Evolutionary conservation across 202 grass and related monocot genomes (phyloP).

Genomic region (Panicum hallii): DNA sequence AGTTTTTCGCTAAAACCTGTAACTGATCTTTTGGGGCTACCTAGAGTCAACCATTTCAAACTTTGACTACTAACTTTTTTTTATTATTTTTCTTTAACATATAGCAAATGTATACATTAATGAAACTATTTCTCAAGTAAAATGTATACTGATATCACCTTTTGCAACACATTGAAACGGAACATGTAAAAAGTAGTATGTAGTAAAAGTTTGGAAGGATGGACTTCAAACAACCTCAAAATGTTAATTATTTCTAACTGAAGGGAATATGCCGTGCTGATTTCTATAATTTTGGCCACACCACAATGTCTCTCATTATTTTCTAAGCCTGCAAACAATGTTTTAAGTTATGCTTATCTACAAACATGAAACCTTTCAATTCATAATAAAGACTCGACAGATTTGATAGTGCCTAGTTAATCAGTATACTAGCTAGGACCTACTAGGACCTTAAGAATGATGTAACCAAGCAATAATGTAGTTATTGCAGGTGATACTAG

Average conservation of each 20-base stretch:
- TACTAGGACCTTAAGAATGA: neutral
- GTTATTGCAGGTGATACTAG: neutral
- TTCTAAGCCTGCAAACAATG: neutral
- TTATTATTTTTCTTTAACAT: no score
- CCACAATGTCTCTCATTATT: neutral
- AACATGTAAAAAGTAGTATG: neutral
- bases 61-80: no score
- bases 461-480: neutral
- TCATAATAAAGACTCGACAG: neutral
- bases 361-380: neutral
- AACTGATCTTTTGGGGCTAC: no score
- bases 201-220: neutral
- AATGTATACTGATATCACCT: no score
- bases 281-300: neutral
- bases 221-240: no score
- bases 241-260: neutral
- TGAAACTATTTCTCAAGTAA: no score
- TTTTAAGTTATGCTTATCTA: neutral
- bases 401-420: neutral
- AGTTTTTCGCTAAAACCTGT: no score
- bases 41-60: no score
- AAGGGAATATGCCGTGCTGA: neutral
- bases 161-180: no score
- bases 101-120: no score
- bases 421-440: no score